These are phyloP conservation scores for Scheffersomyces parashehatae DNA, from an alignment of 1,139 yeast genomes.

Conservation along the genomic window DNA sequence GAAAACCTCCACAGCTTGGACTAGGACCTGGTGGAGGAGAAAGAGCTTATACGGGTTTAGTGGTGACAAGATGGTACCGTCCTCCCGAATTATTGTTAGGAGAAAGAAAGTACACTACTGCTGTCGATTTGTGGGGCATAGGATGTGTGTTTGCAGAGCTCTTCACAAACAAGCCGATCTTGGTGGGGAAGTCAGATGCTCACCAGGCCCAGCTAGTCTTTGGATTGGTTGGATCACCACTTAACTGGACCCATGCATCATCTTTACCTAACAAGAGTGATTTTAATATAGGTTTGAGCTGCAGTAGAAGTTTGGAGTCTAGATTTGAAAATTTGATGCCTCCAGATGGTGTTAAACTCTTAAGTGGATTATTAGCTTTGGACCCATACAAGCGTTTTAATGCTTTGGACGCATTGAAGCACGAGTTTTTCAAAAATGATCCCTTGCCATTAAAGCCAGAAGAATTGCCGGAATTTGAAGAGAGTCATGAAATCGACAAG, in stretches of 20 bases:
- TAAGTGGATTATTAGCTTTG: conserved; percentile 56
- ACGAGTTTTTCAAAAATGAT: conserved; percentile 61
- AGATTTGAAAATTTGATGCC: conserved; percentile 37
- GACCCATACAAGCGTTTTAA: conserved; percentile 76
- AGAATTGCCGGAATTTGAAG: conserved; percentile 72
- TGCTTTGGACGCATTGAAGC: conserved; percentile 74
- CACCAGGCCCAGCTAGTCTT: conserved; percentile 88
- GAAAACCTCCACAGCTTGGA: conserved; percentile 59
- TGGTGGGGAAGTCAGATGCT: conserved; percentile 84
- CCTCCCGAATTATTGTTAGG: conserved; percentile 93
- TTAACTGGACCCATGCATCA: conserved; percentile 65
- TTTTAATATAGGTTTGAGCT: conserved; percentile 43
- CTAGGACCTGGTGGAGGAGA: conserved; percentile 74
- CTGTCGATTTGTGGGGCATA: conserved; percentile 95
- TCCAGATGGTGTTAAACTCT: conserved; percentile 40
- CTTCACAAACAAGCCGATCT: conserved; percentile 76
- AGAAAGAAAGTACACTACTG: conserved; percentile 83
- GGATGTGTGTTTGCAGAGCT: conserved; percentile 97
- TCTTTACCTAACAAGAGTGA: conserved; percentile 60
- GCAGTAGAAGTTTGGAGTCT: conserved; percentile 55
- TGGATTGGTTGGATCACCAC: conserved; percentile 80
- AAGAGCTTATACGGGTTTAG: conserved; percentile 80
- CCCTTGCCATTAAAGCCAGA: conserved; percentile 62
- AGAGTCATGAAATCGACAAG: conserved; percentile 86
- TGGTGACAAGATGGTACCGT: conserved; percentile 96